Conservation (phyloP, 2,329 filamentous ascomycete species). For the Trichophyton mentagrophytes region DNA sequence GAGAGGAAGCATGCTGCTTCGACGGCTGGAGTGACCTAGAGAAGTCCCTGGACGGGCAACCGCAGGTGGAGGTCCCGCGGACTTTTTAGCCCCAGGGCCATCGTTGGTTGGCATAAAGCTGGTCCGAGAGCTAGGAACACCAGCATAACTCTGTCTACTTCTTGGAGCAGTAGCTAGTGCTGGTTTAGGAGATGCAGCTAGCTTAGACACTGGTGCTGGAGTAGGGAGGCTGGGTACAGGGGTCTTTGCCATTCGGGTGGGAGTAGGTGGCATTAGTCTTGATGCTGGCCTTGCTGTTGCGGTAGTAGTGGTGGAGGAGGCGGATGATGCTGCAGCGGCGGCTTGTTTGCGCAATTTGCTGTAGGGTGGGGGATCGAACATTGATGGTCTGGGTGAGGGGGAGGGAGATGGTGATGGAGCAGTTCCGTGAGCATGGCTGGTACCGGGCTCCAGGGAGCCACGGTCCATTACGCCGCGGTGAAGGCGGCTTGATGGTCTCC, state of each 20-base stretch:
- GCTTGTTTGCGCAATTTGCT: conserved; percentile 25
- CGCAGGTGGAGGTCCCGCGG: not conserved
- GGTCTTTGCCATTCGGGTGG: not conserved
- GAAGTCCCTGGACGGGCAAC: conserved; percentile 24
- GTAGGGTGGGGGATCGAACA: conserved; percentile 32
- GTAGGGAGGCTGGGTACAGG: not conserved
- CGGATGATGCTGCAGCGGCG: conserved; percentile 1
- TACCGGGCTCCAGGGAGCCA: not conserved
- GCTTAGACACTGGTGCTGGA: not conserved
- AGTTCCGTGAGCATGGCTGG: not conserved
- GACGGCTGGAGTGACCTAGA: conserved; percentile 28
- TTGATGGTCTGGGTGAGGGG: conserved; percentile 19
- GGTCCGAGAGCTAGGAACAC: conserved; percentile 16
- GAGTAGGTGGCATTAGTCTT: conserved; percentile 16
- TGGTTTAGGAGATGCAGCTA: not conserved
- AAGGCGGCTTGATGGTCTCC: conserved; percentile 23
- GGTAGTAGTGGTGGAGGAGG: conserved; percentile 13
- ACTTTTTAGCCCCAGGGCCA: not conserved
- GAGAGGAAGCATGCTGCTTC: conserved; percentile 31
- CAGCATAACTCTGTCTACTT: conserved; percentile 29
- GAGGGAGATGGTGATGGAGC: conserved; percentile 19
- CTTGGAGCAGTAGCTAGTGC: conserved; percentile 22
- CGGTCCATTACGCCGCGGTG: conserved; percentile 3
- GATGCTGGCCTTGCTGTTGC: not conserved
- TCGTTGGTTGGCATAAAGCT: not conserved